These are phyloP conservation scores for Populus ilicifolia DNA, from an alignment of 345 rosid genomes.

Conservation along the genomic window DNA sequence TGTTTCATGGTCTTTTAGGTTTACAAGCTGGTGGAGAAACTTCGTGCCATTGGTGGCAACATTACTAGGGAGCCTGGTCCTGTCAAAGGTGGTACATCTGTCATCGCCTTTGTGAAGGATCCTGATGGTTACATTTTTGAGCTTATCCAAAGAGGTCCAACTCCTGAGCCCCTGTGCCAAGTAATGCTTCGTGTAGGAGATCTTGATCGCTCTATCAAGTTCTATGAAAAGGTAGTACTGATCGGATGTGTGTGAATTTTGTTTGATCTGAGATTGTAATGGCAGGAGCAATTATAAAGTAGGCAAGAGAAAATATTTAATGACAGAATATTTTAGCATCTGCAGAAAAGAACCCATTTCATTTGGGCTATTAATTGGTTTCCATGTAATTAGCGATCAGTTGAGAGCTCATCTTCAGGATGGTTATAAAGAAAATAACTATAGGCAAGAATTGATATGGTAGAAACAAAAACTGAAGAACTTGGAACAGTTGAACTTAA, in stretches of 20 bases:
- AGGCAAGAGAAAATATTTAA: background rate
- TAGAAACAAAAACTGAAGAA: no score
- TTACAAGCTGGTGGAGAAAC: conserved; percentile 65
- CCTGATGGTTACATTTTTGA: conserved; percentile 92
- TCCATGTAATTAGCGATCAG: background rate
- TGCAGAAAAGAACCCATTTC: background rate
- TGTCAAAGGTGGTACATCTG: conserved; percentile 71
- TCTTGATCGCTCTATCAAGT: conserved; percentile 70
- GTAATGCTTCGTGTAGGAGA: conserved; percentile 96
- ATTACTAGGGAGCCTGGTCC: conserved; percentile 91
- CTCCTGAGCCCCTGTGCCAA: conserved; percentile 95
- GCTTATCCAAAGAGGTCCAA: conserved; percentile 79
- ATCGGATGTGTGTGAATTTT: background rate
- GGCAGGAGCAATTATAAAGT: background rate
- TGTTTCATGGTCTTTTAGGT: conserved; percentile 37
- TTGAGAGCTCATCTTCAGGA: background rate
- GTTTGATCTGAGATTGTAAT: background rate
- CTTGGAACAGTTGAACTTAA: no score
- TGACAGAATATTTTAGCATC: background rate
- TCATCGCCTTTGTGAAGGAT: conserved; percentile 89
- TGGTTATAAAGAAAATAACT: background rate
- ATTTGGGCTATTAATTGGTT: background rate
- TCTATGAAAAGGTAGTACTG: conserved; percentile 75
- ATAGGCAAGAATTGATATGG: background rate
- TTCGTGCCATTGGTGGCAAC: conserved; percentile 72